phyloP scores from a whole-genome alignment of 2,329 filamentous ascomycete genomes.

The Xylaria hypoxylon region DNA sequence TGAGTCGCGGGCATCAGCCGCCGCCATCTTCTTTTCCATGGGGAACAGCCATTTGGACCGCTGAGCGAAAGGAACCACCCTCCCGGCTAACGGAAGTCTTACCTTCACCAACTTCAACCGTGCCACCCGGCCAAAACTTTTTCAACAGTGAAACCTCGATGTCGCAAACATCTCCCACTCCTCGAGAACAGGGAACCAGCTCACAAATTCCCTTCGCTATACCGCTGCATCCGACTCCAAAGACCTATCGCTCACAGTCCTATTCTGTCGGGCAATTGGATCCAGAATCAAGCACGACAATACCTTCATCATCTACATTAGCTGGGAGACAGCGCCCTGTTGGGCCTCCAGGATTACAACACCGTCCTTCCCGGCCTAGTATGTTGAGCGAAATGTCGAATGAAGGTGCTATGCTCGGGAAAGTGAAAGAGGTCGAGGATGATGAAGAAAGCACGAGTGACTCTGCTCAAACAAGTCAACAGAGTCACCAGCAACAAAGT shows the following conservation, averaged over 20 bases:
- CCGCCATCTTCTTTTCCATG: constrained; percentile 70
- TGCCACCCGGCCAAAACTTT: constrained; percentile 59
- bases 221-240: constrained; percentile 88
- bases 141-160: constrained; percentile 60
- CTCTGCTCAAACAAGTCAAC: constrained; percentile 64
- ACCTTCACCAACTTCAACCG: constrained; percentile 77
- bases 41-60: constrained; percentile 87
- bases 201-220: constrained; percentile 86
- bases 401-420: constrained; percentile 71
- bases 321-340: constrained; percentile 63
- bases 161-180: constrained; percentile 63
- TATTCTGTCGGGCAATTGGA: constrained; percentile 95
- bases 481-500: constrained; percentile 63
- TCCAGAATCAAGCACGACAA: constrained; percentile 64
- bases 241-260: constrained; percentile 94
- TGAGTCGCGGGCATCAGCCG: constrained; percentile 60
- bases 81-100: constrained; percentile 79
- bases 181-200: constrained; percentile 65
- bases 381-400: constrained; percentile 79
- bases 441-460: constrained; percentile 70
- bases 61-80: constrained; percentile 80
- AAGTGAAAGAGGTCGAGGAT: constrained; percentile 77
- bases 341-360: constrained; percentile 78
- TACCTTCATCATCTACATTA: constrained; percentile 62
- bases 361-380: constrained; percentile 82